A percentile compares a stretch with the other conserved stretches of the same genome.
These are phyloP conservation scores for Pyricularia sp. DNA, from an alignment of 2,329 filamentous ascomycete species.

Conservation along the genomic window DNA sequence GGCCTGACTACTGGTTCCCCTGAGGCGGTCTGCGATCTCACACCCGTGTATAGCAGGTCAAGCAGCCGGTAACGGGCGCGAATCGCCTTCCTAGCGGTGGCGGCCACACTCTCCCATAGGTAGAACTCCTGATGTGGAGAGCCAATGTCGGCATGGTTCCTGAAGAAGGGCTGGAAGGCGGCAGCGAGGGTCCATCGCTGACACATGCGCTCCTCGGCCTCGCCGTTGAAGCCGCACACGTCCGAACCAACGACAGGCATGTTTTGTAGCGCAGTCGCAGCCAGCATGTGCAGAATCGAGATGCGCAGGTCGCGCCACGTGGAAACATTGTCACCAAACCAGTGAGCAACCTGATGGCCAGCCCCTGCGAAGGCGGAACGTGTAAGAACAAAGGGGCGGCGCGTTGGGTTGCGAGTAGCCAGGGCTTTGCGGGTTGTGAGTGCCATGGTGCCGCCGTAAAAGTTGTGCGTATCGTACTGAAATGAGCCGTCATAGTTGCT, in stretches of 20 bases:
- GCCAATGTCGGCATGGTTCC: conserved; percentile 51
- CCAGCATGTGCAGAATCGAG: conserved; percentile 44
- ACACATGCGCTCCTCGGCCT: conserved; percentile 56
- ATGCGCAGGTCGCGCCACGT: conserved; percentile 44
- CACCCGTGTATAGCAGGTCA: conserved; percentile 69
- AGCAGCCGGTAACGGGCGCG: conserved; percentile 62
- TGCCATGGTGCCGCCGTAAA: conserved; percentile 63
- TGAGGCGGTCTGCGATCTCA: conserved; percentile 43
- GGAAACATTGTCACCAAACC: conserved; percentile 45
- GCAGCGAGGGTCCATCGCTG: conserved; percentile 64
- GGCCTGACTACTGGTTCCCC: conserved; percentile 57
- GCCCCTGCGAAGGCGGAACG: conserved; percentile 69
- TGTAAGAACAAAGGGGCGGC: conserved; percentile 71
- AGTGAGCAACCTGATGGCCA: conserved; percentile 55
- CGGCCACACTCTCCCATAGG: conserved; percentile 48
- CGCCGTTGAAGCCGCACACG: conserved; percentile 61
- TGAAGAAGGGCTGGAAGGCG: conserved; percentile 64
- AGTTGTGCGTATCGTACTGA: conserved; percentile 74
- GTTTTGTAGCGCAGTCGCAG: conserved; percentile 53
- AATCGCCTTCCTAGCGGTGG: conserved; percentile 55
- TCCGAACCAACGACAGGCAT: conserved; percentile 59
- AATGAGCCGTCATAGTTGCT: conserved; percentile 59
- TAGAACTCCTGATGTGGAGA: conserved; percentile 55
- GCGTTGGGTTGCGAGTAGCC: conserved; percentile 46
- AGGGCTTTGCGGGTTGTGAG: conserved; percentile 66